Evolutionary conservation across 805 yeast genomes (phyloP).

Genomic region (Cyberlindnera euphorbiae): DNA sequence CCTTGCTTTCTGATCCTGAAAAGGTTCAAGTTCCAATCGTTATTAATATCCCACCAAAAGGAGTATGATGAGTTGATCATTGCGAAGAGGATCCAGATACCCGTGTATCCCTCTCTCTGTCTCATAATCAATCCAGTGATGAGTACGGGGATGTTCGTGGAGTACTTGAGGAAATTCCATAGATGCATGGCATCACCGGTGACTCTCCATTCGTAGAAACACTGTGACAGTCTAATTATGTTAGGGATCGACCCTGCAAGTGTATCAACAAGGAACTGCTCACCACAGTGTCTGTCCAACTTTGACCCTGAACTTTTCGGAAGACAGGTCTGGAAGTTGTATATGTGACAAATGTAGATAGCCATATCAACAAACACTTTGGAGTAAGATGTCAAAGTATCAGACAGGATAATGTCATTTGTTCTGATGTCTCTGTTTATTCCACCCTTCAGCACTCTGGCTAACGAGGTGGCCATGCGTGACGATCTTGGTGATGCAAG

Average conservation of each 20-base stretch:
- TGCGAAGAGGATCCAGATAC: slow-evolving; percentile 35
- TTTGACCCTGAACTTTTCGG: slow-evolving; percentile 23
- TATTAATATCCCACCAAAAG: slow-evolving; percentile 81
- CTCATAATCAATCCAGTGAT: slow-evolving; percentile 28
- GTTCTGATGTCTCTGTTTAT: slow-evolving; percentile 52
- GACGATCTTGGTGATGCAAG: slow-evolving; percentile 6
- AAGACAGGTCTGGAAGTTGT: slow-evolving; percentile 32
- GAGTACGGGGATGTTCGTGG: slow-evolving; percentile 55
- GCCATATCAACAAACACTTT: slow-evolving; percentile 70
- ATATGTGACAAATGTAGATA: slow-evolving; percentile 46
- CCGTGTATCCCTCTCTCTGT: slow-evolving; percentile 11
- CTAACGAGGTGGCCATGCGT: slow-evolving; percentile 29
- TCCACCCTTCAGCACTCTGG: slow-evolving; percentile 52
- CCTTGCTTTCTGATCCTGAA: slow-evolving; percentile 28
- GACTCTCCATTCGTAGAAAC: slow-evolving; percentile 63
- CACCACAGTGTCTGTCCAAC: slow-evolving; percentile 32
- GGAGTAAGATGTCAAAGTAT: slow-evolving; percentile 77
- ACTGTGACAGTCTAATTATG: slow-evolving; percentile 76
- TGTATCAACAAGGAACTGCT: slow-evolving; percentile 31
- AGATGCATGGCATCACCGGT: slow-evolving; percentile 48
- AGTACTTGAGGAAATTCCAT: slow-evolving; percentile 71
- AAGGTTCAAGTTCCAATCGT: slow-evolving; percentile 72
- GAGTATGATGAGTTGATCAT: slow-evolving; percentile 71
- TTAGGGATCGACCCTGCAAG: slow-evolving; percentile 51
- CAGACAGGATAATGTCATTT: slow-evolving; percentile 80